These are phyloP conservation scores for Poa annua DNA, from an alignment of 176 grass and related monocot species.

Conservation along the genomic window DNA sequence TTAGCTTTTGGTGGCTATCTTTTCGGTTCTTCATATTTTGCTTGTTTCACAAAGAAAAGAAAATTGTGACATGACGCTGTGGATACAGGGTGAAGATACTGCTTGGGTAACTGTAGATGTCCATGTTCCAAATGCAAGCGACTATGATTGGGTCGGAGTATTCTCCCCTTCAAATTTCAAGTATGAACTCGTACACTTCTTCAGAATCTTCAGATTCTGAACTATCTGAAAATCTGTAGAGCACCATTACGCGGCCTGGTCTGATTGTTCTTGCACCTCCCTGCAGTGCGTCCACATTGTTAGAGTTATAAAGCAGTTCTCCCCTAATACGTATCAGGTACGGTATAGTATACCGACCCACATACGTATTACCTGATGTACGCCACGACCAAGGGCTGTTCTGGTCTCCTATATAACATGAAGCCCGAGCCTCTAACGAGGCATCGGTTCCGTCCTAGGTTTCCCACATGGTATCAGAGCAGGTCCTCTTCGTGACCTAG, in stretches of 20 bases:
- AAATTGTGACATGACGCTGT: conserved; percentile 2
- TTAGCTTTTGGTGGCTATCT: not conserved
- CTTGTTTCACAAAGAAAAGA: not conserved
- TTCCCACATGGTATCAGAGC: too few species aligned
- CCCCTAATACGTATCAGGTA: too few species aligned
- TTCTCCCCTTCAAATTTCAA: conserved; percentile 92
- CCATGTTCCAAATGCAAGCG: conserved; percentile 39
- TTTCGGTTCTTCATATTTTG: not conserved
- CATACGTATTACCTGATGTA: too few species aligned
- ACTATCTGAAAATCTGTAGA: conserved; percentile 1
- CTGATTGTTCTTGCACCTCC: not conserved
- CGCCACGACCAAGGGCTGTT: too few species aligned
- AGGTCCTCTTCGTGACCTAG: too few species aligned
- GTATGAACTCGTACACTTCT: conserved; percentile 36
- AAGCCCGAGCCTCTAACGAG: too few species aligned
- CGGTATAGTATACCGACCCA: too few species aligned
- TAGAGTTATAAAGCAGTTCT: too few species aligned
- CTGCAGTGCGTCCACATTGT: conserved; percentile 65
- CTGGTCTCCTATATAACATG: too few species aligned
- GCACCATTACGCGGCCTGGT: too few species aligned
- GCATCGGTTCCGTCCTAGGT: too few species aligned
- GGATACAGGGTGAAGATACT: conserved; percentile 71
- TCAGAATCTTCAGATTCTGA: not conserved
- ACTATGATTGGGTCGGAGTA: conserved; percentile 77
- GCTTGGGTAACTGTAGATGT: conserved; percentile 68